Percentiles rank a stretch among this genome's conserved stretches.
These are phyloP conservation scores for Phytophthora crassamura DNA, from an alignment of 352 stramenopile species.

Conservation along the genomic window DNA sequence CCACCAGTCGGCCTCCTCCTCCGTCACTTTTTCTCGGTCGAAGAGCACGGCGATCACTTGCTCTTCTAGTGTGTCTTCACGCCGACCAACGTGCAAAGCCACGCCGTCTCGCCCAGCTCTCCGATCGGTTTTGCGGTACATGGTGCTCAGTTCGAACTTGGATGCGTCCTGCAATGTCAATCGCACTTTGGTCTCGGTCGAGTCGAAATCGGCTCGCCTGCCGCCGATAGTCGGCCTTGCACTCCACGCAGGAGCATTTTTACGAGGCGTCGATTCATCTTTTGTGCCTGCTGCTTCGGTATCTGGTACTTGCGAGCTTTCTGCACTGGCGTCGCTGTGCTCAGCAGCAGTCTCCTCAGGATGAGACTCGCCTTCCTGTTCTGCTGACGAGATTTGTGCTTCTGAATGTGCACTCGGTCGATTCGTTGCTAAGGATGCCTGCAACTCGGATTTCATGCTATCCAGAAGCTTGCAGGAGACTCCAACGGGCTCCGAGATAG, in stretches of 20 bases:
- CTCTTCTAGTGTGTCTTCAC: slow-evolving; percentile 82
- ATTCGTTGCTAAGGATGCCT: slow-evolving; percentile 50
- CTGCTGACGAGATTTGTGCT: slow-evolving; percentile 8
- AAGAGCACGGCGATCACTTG: slow-evolving; percentile 86
- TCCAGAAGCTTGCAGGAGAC: slow-evolving; percentile 70
- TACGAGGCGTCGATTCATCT: slow-evolving; percentile 4
- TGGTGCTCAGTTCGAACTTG: slow-evolving; percentile 80
- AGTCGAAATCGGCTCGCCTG: slow-evolving; percentile 68
- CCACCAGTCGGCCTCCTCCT: slow-evolving; percentile 74
- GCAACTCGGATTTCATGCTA: slow-evolving; percentile 73
- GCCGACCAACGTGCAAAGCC: slow-evolving; percentile 73
- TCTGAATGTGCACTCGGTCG: slow-evolving; percentile 12
- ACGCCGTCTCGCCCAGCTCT: slow-evolving; percentile 77
- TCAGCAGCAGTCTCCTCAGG: slow-evolving; percentile 6
- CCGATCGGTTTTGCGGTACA: slow-evolving; percentile 89
- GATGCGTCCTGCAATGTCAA: slow-evolving; percentile 75
- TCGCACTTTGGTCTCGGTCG: slow-evolving; percentile 77
- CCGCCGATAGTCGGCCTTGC: slow-evolving; percentile 53
- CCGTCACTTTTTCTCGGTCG: slow-evolving; percentile 85
- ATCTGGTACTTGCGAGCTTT: slow-evolving; percentile 12
- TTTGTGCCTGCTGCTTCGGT: slow-evolving; percentile 3
- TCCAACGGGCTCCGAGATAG: slow-evolving; percentile 55
- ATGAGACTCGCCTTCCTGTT: slow-evolving; percentile 8
- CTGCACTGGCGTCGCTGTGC: slow-evolving; percentile 9
- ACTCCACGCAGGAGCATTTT: slow-evolving; percentile 51